Percentiles rank a stretch among this genome's conserved stretches.
These are phyloP conservation scores for Inga laurina DNA, from an alignment of 306 rosid genomes.

Conservation along the genomic window DNA sequence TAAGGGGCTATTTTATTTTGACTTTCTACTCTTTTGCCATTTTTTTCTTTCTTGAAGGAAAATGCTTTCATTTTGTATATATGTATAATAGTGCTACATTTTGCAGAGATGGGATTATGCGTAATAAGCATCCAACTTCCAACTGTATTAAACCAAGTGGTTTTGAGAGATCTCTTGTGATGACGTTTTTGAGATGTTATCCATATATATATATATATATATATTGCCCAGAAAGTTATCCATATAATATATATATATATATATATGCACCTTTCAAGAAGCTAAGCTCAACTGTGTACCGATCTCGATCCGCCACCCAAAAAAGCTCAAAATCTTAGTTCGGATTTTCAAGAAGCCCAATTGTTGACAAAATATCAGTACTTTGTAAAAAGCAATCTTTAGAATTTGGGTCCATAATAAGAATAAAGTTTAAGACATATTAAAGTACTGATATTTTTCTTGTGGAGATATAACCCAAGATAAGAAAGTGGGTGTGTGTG, in stretches of 20 bases:
- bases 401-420: background rate
- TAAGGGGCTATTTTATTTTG: background rate
- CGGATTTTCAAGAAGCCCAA: no score
- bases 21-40: background rate
- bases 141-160: background rate
- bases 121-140: background rate
- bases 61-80: background rate
- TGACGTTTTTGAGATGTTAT: background rate
- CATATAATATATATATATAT: no score
- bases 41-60: background rate
- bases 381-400: no score
- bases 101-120: background rate
- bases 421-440: background rate
- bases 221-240: no score
- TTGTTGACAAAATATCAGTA: no score
- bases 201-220: background rate
- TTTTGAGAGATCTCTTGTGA: background rate
- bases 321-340: no score
- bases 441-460: no score
- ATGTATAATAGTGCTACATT: background rate
- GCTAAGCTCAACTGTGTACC: no score
- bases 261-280: background rate
- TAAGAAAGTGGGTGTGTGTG: background rate
- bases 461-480: background rate
- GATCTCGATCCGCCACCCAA: no score